Percentiles rank a stretch among this genome's conserved stretches.
Conservation (phyloP, 2,329 filamentous ascomycete species). For the Thielaviopsis euricoi region DNA sequence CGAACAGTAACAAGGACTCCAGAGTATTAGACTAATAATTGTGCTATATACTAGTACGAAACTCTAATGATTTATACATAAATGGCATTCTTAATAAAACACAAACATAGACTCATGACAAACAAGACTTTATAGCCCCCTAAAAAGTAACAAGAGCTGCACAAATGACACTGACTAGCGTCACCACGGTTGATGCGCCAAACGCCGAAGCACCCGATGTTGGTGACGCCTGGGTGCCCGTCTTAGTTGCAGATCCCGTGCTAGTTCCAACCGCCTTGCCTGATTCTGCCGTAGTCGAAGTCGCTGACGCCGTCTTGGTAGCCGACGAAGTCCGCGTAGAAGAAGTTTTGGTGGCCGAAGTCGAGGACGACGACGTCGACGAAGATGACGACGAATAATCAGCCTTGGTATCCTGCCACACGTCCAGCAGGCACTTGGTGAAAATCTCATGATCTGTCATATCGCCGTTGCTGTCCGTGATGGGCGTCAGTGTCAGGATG, state of each 20-base stretch:
- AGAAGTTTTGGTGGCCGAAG: not conserved
- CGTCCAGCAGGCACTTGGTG: constrained; percentile 16
- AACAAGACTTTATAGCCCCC: not conserved
- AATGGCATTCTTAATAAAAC: not conserved
- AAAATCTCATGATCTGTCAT: constrained; percentile 14
- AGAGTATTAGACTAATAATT: not conserved
- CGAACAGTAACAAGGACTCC: too few species aligned
- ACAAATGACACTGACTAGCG: not conserved
- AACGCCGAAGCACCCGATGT: not conserved
- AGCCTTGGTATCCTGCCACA: constrained; percentile 1
- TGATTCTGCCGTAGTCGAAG: not conserved
- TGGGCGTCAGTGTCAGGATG: constrained; percentile 27
- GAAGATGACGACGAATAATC: not conserved
- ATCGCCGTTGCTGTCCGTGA: constrained; percentile 16
- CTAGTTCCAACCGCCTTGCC: not conserved
- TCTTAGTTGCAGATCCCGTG: not conserved
- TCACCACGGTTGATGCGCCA: not conserved
- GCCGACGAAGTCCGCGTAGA: not conserved
- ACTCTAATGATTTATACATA: not conserved
- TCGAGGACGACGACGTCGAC: not conserved
- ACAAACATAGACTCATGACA: not conserved
- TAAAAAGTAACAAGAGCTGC: not conserved
- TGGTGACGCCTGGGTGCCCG: not conserved
- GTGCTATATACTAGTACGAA: not conserved
- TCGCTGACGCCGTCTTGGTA: not conserved